These are phyloP conservation scores for Cyberlindnera suaveolens DNA, from an alignment of 805 yeast genomes.

Conservation along the genomic window DNA sequence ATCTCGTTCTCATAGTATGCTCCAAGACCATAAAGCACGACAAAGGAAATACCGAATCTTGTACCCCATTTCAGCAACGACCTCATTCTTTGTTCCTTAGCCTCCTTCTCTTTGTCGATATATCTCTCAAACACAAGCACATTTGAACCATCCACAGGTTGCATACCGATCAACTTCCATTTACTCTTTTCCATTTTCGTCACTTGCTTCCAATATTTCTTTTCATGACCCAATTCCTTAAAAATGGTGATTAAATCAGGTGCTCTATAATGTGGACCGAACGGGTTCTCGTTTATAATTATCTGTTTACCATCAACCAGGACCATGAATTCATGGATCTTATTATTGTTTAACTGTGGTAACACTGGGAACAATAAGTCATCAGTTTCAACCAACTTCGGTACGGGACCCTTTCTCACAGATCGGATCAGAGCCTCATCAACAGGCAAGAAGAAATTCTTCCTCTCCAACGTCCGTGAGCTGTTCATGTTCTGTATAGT, in stretches of 20 bases:
- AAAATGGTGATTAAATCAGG: slow-evolving; percentile 39
- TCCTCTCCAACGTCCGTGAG: slow-evolving; percentile 33
- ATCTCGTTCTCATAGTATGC: not conserved
- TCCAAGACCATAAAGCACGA: not conserved
- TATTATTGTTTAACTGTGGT: slow-evolving; percentile 3
- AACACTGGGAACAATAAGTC: slow-evolving; percentile 20
- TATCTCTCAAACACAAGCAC: slow-evolving; percentile 36
- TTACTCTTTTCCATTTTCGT: slow-evolving; percentile 34
- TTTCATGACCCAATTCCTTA: slow-evolving; percentile 33
- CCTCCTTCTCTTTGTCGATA: slow-evolving; percentile 11
- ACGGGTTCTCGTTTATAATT: slow-evolving; percentile 31
- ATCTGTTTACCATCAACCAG: slow-evolving; percentile 10
- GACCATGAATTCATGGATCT: slow-evolving; percentile 21
- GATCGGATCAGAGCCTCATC: slow-evolving; percentile 9
- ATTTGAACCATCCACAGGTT: slow-evolving; percentile 19
- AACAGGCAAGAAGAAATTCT: slow-evolving; percentile 36
- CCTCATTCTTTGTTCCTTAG: not conserved
- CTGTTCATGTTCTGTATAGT: slow-evolving; percentile 25
- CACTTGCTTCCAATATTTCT: slow-evolving; percentile 29
- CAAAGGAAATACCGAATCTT: not conserved
- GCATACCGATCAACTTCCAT: slow-evolving; percentile 27
- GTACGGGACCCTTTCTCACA: slow-evolving; percentile 11
- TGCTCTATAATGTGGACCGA: slow-evolving; percentile 29
- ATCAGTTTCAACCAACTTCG: slow-evolving; percentile 10
- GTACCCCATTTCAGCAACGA: not conserved